Base-by-base conservation (phyloP, 2,329 filamentous ascomycete species). In the Colletotrichum simmondsii region DNA sequence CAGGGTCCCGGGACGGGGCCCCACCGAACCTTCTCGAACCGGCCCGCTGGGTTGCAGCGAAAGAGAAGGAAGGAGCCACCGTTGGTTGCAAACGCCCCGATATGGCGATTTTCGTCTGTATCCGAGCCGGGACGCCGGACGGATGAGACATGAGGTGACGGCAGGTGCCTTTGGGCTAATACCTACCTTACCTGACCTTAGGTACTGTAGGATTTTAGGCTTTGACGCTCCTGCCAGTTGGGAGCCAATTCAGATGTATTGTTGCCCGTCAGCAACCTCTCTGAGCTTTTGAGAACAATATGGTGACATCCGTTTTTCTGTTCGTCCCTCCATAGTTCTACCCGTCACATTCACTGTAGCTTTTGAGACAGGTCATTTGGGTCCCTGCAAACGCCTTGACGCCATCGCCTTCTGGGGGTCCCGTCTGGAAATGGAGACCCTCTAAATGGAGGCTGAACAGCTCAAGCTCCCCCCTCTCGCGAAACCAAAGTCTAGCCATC, bases 1-100 rank as follows among this genome's bases (percentile, higher is more conserved):
- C 66, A 72, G 66, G 71, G 65, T 71, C 28, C 52, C 61, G 62
- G 58, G 54, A 65, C 65, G 42, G 56, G 57, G 79, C 77, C 81
- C 83, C 83, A 85, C 83, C 81, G 83, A 85, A 85, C 77, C 81
- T 85, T 85, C 84, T 83, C 84, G 84, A 85, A 85, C 77, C 77
- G 68, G 71, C 57, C 75, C 49, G 75, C 65, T 71, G 75, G 73
- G 69, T 65, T 65, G 74, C 60, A 66, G 54, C 60, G 46, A 32
- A 61, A 54, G 58, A 32, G 56, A 52, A 60, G 56, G 52, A 49
- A 56, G 49, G 16, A 42, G 56, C 54, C 65, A 56, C 71, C 76
- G 68, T 73, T 84, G 83, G 74, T 61, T 80, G 80, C 81, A 85
- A 78, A 64, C 56, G 62, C 79, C 80, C 76, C 82, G 80, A 74